Evolutionary conservation across 169 alveolate genomes (phyloP).

Genomic region (Plasmodium adleri): DNA sequence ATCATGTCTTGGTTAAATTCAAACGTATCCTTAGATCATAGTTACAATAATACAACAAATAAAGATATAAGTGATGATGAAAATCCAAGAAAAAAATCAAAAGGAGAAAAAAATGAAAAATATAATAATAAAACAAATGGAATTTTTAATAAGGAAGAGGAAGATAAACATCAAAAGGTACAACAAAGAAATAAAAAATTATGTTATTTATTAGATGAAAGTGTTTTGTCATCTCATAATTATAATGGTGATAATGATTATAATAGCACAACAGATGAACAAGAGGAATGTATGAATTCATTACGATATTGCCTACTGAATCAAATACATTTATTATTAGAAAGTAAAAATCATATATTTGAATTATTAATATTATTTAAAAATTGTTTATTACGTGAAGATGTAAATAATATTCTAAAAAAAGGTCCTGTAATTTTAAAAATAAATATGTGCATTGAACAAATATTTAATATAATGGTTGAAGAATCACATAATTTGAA

Average conservation of each 20-base stretch:
- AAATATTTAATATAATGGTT: constrained; percentile 68
- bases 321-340: constrained; percentile 62
- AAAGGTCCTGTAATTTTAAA: constrained; percentile 27
- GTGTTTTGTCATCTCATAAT: constrained; percentile 12
- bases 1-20: constrained; percentile 67
- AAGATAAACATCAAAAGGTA: not conserved
- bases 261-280: not conserved
- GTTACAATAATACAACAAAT: not conserved
- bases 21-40: constrained; percentile 5
- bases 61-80: not conserved
- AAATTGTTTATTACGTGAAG: constrained; percentile 60
- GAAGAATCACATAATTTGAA: constrained; percentile 71
- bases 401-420: constrained; percentile 35
- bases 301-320: constrained; percentile 56
- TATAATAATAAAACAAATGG: constrained; percentile 3
- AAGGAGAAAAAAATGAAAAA: not conserved
- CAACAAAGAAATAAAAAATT: constrained; percentile 19
- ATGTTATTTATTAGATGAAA: constrained; percentile 45
- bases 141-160: not conserved
- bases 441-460: constrained; percentile 62
- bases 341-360: constrained; percentile 63
- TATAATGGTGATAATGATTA: not conserved
- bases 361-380: constrained; percentile 54
- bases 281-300: constrained; percentile 39
- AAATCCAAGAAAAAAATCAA: not conserved